A percentile compares a stretch with the other conserved stretches of the same genome.
phyloP scores from a whole-genome alignment of 23 red algal species.

The Agarophyton chilense region DNA sequence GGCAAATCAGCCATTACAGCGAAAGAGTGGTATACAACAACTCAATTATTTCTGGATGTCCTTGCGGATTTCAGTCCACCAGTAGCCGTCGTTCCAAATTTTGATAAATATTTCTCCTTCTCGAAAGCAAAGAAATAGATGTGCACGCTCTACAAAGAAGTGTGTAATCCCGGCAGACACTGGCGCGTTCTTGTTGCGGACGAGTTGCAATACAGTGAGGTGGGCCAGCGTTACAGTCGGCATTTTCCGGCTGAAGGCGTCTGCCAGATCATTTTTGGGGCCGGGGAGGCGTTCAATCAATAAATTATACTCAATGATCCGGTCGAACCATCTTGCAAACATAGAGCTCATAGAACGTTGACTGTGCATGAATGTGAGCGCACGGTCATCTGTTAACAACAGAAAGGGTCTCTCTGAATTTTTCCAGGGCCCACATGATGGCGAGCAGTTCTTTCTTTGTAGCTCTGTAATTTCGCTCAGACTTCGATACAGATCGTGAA shows the following conservation, averaged over 20 bases:
- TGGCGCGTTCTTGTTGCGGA: neutral
- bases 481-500: neutral
- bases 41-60: neutral
- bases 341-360: neutral
- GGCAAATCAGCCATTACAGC: neutral
- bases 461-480: conserved; percentile 7
- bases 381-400: conserved; percentile 3
- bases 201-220: neutral
- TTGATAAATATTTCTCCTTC: neutral
- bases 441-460: conserved; percentile 23
- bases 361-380: conserved; percentile 20
- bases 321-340: neutral
- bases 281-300: neutral
- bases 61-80: neutral
- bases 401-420: conserved; percentile 4
- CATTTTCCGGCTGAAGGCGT: neutral
- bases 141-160: neutral
- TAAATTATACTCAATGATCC: neutral
- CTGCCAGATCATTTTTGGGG: neutral
- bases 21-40: neutral
- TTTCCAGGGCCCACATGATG: neutral
- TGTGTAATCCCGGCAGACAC: neutral
- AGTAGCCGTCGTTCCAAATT: neutral
- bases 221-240: neutral
- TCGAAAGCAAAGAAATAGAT: neutral